Percentiles rank a stretch among this genome's conserved stretches.
Evolutionary conservation across 495 filamentous ascomycete genomes (phyloP).

Genomic region (Penicillium paradoxum): DNA sequence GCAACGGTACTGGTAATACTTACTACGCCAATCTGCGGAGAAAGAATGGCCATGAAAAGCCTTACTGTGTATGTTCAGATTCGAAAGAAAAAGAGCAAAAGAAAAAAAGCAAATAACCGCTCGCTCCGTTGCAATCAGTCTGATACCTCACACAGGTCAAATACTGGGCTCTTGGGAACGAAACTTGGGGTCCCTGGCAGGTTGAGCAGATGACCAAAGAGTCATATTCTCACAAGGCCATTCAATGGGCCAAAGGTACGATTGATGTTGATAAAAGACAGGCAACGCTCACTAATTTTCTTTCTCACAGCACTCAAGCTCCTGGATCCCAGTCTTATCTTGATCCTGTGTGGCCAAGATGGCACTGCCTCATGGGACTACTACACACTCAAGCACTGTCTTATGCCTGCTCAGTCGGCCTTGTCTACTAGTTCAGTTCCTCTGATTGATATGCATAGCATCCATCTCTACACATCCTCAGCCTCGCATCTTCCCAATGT

Average conservation of each 20-base stretch:
- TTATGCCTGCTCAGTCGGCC: constrained; percentile 35
- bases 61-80: constrained; percentile 57
- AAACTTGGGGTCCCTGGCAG: constrained; percentile 76
- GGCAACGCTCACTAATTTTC: background rate
- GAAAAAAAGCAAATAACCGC: background rate
- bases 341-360: constrained; percentile 69
- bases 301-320: constrained; percentile 56
- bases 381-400: constrained; percentile 63
- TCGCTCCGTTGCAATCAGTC: background rate
- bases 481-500: constrained; percentile 53
- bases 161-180: constrained; percentile 69
- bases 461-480: constrained; percentile 66
- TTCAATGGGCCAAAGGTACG: constrained; percentile 68
- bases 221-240: constrained; percentile 69
- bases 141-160: constrained; percentile 41
- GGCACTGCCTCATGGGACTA: constrained; percentile 67
- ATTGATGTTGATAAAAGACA: background rate
- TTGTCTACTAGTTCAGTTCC: constrained; percentile 47
- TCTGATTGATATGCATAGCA: constrained; percentile 65
- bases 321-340: constrained; percentile 58
- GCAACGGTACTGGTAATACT: constrained; percentile 66
- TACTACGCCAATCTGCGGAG: constrained; percentile 74
- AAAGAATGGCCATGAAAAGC: constrained; percentile 64
- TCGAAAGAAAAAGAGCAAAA: too few species aligned
- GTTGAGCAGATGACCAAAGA: constrained; percentile 69